Evolutionary conservation across 2,329 filamentous ascomycete species (phyloP), one percentile per base, ranked within the genome.

Genomic region (Aspergillus puulaauensis): DNA sequence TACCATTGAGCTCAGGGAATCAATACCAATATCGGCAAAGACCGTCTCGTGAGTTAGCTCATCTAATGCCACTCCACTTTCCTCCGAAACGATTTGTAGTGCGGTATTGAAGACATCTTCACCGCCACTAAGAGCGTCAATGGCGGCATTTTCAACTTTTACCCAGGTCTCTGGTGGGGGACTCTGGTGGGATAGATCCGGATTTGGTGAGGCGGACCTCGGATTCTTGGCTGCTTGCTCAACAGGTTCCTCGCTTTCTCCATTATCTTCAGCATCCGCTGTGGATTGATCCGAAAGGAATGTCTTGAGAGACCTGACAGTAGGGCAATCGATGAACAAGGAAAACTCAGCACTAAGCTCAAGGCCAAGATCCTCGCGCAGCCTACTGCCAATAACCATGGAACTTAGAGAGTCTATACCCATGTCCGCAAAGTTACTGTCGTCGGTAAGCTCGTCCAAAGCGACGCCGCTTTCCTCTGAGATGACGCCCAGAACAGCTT

Each of bases 1-100:
- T 3, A 58, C 54, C 21, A 64, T 52, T 7, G 60, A 60, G 40
- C 58, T 21, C 5, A 63, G 51, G 2, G 60, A 62, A 31, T 63
- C 60, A 15, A 63, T 53, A 11, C 60, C 62, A 21, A 57, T 56
- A 31, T 64, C 62, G 6, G 47, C 56, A 31, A 62, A 63, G 37
- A 41, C 40, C 3, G 48, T 56, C 9, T 59, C 58, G 14, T 53
- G 41, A 2, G 43, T 54, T 14, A 63, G 17, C 8, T 61, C 58
- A 9, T 44, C 50, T 6, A 61, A 17, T 3, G 56, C 46, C 19
- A 54, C 50, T 19, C 61, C 62, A 15, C 52, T 63, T 21, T 66
- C 64, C 12, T 63, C 61, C n/a, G 58, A 48, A 12, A 66, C 51
- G 19, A 66, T 60, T 24, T 37, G n/a, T 1, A 63, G 39, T 4